Base-by-base conservation (phyloP, 805 yeast species). In the Starmerella gropengiesseri region DNA sequence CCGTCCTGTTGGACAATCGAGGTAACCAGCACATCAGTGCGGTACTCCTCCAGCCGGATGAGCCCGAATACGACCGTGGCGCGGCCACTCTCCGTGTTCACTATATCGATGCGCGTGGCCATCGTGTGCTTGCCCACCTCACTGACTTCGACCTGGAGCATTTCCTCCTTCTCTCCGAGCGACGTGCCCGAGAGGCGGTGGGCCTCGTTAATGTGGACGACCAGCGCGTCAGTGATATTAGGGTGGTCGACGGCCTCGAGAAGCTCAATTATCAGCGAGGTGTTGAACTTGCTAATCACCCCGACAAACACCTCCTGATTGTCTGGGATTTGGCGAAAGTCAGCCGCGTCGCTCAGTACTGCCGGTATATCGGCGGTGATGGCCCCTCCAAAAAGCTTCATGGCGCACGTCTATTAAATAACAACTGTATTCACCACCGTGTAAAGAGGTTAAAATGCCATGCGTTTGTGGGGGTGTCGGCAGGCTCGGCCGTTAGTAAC, bases 281-380 rank as follows among this genome's bases (percentile, higher is more conserved):
- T 60, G 26, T 63, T 63, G 19, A 49, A 44, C 14, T 49, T 54
- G 9, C 50, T 49, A 4, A 58, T 58, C 7, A 60, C 59, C 39
- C 69, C 70, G 3, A 87, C 75, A 59, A 73, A 91, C 20, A 89
- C 95, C 59, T 89, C 98, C 58, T 91, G 97, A 1, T 86, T 77
- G 55, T 91, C 96, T 0, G 98, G 97, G 3, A 91, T 74, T 47
- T 83, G 83, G 44, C 98, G 66, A 37, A 87, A 58, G 28, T 66
- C 60, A 1, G 94, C 80, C 0, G 86, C 95, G 60, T 91, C 96
- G 1, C 79, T 56, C 37, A 79, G 67, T 0, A 71, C 73, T 1
- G 51, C 44, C 0, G 95, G 94, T 5, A 86, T 45, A 3, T 60
- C 60, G 0, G 76, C 68, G 3, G 68, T 55, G 16, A 86, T 70